Evolutionary conservation across 2,329 filamentous ascomycete genomes (phyloP).

Genomic region (Ustulina deusta): DNA sequence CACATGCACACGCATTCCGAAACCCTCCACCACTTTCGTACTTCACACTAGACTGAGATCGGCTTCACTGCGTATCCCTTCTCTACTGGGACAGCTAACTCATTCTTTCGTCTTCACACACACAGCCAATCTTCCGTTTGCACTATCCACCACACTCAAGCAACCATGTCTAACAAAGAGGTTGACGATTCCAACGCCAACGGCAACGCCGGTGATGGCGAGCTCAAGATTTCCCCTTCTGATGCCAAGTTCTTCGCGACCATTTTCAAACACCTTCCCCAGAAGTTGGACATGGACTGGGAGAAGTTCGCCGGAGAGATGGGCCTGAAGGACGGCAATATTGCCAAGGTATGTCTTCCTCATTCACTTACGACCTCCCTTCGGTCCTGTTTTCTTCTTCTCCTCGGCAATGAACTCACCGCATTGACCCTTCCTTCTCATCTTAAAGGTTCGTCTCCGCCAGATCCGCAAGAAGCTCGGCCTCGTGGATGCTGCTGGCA

Average conservation of each 20-base stretch:
- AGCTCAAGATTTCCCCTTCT: slow-evolving; percentile 6
- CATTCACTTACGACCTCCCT: neutral
- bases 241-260: slow-evolving; percentile 41
- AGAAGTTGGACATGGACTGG: slow-evolving; percentile 40
- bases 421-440: neutral
- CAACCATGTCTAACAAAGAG: slow-evolving; percentile 27
- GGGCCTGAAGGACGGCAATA: slow-evolving; percentile 33
- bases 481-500: neutral
- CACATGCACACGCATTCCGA: neutral
- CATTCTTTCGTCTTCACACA: neutral
- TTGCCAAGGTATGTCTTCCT: slow-evolving; percentile 42
- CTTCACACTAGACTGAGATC: neutral
- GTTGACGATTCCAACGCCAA: neutral
- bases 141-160: neutral
- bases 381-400: neutral
- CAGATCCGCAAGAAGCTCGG: slow-evolving; percentile 36
- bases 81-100: neutral
- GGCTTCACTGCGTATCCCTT: neutral
- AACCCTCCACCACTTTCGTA: neutral
- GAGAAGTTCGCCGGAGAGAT: slow-evolving; percentile 37
- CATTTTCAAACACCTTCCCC: slow-evolving; percentile 43
- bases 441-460: slow-evolving; percentile 19
- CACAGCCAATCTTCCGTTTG: neutral
- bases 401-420: neutral
- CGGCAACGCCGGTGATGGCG: slow-evolving; percentile 18